A percentile compares a stretch with the other conserved stretches of the same genome.
Evolutionary conservation across 768 basidiomycete genomes (phyloP).

Genomic region (Amanita molliuscula): DNA sequence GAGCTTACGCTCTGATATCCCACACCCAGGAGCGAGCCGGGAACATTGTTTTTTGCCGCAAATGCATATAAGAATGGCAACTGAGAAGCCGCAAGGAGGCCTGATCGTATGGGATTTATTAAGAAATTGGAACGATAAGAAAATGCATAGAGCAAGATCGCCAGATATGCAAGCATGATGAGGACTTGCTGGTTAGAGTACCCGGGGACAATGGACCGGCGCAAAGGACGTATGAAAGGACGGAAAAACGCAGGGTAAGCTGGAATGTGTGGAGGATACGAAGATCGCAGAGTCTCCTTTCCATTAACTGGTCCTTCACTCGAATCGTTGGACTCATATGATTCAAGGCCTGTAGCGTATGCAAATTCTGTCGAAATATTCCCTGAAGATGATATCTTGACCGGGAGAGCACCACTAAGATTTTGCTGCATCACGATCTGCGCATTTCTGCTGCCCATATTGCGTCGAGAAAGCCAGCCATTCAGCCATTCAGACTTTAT

Average conservation of each 20-base stretch:
- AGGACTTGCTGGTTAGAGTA: background rate
- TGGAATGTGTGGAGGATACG: background rate
- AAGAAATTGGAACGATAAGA: conserved; percentile 14
- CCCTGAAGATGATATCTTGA: background rate
- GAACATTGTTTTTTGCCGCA: conserved; percentile 39
- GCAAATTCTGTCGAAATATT: background rate
- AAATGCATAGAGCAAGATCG: background rate
- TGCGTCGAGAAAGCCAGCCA: conserved; percentile 37
- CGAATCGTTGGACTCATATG: background rate
- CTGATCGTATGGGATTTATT: conserved; percentile 20
- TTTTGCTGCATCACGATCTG: background rate
- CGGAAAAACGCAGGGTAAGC: background rate
- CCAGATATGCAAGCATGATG: background rate
- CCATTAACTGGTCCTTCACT: background rate
- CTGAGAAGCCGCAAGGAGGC: conserved; percentile 30
- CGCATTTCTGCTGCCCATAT: background rate
- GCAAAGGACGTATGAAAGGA: background rate
- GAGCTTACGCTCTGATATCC: conserved; percentile 34
- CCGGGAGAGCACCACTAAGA: background rate
- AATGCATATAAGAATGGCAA: conserved; percentile 33
- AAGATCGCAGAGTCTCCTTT: background rate
- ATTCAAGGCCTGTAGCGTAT: background rate
- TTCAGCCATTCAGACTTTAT: conserved; percentile 40
- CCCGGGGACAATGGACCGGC: background rate
- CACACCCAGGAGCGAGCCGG: conserved; percentile 32